Evolutionary conservation across 495 filamentous ascomycete species (phyloP), one percentile per base, ranked within the genome.

Genomic region (Penicillium cinerascens): DNA sequence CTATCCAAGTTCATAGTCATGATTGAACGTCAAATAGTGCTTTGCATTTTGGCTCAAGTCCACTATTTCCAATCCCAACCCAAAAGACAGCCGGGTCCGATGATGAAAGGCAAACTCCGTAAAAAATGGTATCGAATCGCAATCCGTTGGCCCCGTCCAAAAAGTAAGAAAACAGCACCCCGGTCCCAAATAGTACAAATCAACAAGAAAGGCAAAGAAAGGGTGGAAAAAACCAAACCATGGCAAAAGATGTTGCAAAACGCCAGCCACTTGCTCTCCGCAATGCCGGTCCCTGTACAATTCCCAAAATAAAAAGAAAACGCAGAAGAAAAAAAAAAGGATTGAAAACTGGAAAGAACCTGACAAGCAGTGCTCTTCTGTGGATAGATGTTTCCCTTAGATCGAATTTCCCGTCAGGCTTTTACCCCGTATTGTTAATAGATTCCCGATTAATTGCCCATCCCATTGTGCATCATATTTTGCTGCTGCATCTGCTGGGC

Each of bases 381-480:
- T 47, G 42, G n/a, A 55, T 44, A 39, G 8, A 39, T 39, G 37
- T 16, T 18, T 10, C 18, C 37, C n/a, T 2, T 39, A 39, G 37
- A 39, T 39, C 37, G 37, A 18, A 39, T 39, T 5, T 18, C n/a
- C 18, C 6, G 10, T 18, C 37, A 17, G n/a, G 10, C 1, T 20
- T 39, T 10, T 16, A 39, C 37, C 29, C 0, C 1, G 29, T n/a
- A 29, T 7, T 9, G 10, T 13, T 13, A 15, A 33, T 33, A 33
- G 1, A 33, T 15, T 33, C 29, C 2, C 8, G 10, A 33, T 33
- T 58, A 73, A 36, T 68, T 71, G 10, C 70, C 68, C 70, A 75
- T 74, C 20, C 71, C 73, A 53, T 73, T 73, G 35, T 75, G 71
- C 75, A 73, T 76, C 67, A 75, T 75, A 45, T 70, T 73, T 47